Base-by-base conservation (phyloP, 176 grass and related monocot genomes). In the Panicum miliaceum region DNA sequence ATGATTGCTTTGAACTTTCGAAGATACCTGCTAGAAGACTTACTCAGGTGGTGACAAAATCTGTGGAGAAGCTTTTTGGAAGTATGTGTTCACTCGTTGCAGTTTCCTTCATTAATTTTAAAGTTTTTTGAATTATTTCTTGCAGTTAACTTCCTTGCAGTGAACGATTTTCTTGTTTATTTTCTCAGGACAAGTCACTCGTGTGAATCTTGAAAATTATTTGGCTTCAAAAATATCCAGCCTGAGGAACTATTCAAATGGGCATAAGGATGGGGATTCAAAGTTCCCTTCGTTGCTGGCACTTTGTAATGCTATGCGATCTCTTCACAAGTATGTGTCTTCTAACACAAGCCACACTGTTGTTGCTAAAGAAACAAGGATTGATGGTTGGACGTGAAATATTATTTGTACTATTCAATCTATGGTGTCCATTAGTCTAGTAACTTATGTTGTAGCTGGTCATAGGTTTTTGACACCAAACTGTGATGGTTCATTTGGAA, bases 11-110 rank as follows among this genome's bases (percentile, higher is more conserved):
- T 94, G 91, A 88, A 77, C 77, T 94, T 63, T 91, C 89, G 54
- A 99, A 96, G 84, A 81, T 99, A 87, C 93, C 90, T 74, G 62
- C 90, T 78, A 92, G 87, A 85, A 93, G 86, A 75, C 76, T 96
- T 63, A 96, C 88, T 84, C 91, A 94, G 86, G 93, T 96, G 78
- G 83, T 99, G 53, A 75, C 88, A 73, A 99, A 92, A 92, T 96
- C 93, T 85, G 88, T 96, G 64, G 91, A 99, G 86, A 93, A 95
- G 77, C 88, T 92, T 8, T 94, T 94, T 88, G 97, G 97, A 88
- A 99, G 97, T 99, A 99, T 52, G 91, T 84, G 26, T 86, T 78
- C 78, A 50, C 54, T 77, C 73, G 41, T 83, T 80, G 36, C 47
- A 47, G 56, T 12, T 26, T 69, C 25, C 38, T 70, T 50, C n/a